phyloP scores from a whole-genome alignment of 805 yeast genomes.

The Cyberlindnera xylosilytica region DNA sequence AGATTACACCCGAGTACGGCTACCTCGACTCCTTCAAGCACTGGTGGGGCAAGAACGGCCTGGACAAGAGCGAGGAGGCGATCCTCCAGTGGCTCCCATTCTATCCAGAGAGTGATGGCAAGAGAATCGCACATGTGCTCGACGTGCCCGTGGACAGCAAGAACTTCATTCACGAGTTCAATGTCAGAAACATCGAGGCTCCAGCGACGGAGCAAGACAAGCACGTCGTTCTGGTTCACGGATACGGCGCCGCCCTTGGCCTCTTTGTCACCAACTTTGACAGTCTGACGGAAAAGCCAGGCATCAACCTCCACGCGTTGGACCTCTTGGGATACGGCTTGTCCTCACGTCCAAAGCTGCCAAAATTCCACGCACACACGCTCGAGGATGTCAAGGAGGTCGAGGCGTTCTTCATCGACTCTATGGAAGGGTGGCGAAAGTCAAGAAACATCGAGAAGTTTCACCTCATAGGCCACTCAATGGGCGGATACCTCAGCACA shows the following conservation, averaged over 20 bases:
- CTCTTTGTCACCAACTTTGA: conserved; percentile 67
- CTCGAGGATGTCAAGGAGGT: conserved; percentile 30
- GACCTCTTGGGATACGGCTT: conserved; percentile 64
- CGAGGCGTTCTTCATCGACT: conserved; percentile 37
- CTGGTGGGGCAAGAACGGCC: conserved; percentile 38
- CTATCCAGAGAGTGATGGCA: conserved; percentile 50
- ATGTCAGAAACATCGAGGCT: conserved; percentile 45
- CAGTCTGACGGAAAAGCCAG: conserved; percentile 44
- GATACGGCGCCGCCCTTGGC: conserved; percentile 84
- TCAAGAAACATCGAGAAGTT: conserved; percentile 46
- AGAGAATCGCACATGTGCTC: conserved; percentile 42
- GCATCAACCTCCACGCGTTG: conserved; percentile 54
- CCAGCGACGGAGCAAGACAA: conserved; percentile 8
- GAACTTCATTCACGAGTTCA: conserved; percentile 68
- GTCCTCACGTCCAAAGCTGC: conserved; percentile 48
- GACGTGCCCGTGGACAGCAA: conserved; percentile 52
- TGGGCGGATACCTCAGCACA: conserved; percentile 66
- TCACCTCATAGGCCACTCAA: conserved; percentile 63
- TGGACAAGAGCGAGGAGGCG: conserved; percentile 40
- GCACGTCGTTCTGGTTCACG: conserved; percentile 73
- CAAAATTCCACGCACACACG: conserved; percentile 19
- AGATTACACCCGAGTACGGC: conserved; percentile 5
- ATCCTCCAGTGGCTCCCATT: conserved; percentile 59
- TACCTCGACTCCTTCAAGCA: conserved; percentile 37
- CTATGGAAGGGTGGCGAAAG: conserved; percentile 59